Evolutionary conservation across 176 grass and related monocot species (phyloP).

Genomic region (Leersia perrieri): DNA sequence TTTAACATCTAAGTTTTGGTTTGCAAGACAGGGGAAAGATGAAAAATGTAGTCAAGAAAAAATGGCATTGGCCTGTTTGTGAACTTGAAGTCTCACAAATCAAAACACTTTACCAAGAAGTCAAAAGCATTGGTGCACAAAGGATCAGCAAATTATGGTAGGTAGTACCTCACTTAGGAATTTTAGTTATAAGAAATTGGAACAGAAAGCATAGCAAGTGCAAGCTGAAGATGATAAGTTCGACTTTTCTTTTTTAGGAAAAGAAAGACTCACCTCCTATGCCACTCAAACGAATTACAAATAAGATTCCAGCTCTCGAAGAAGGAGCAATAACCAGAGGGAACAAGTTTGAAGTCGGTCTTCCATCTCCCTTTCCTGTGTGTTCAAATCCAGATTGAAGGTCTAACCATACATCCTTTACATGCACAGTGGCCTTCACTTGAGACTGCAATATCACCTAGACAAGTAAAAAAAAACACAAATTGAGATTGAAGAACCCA

Average conservation of each 20-base stretch:
- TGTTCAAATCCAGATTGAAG: constrained; percentile 97
- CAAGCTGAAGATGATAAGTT: background rate
- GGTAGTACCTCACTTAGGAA: background rate
- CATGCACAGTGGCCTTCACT: constrained; percentile 81
- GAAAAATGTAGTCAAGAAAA: background rate
- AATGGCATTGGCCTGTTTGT: background rate
- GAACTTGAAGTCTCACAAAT: background rate
- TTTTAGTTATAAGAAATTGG: background rate
- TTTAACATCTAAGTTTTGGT: background rate
- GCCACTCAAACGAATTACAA: constrained; percentile 65
- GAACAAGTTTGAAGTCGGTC: constrained; percentile 72
- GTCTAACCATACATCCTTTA: constrained; percentile 81
- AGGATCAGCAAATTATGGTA: too few relatives aligned
- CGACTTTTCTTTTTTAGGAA: background rate
- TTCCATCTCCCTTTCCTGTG: constrained; percentile 61
- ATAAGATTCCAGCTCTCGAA: constrained; percentile 86
- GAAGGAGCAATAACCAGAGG: constrained; percentile 82
- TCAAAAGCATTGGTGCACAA: too few relatives aligned
- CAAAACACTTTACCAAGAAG: too few relatives aligned
- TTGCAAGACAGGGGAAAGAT: background rate
- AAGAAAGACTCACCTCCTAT: constrained; percentile 48
- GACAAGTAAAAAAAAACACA: constrained; percentile 20
- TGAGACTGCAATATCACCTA: constrained; percentile 84
- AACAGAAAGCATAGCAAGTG: constrained; percentile 6
- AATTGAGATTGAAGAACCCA: constrained; percentile 30